A percentile compares a stretch with the other conserved stretches of the same genome.
Evolutionary conservation across 495 filamentous ascomycete species (phyloP).

Genomic region (Poronia punctata): DNA sequence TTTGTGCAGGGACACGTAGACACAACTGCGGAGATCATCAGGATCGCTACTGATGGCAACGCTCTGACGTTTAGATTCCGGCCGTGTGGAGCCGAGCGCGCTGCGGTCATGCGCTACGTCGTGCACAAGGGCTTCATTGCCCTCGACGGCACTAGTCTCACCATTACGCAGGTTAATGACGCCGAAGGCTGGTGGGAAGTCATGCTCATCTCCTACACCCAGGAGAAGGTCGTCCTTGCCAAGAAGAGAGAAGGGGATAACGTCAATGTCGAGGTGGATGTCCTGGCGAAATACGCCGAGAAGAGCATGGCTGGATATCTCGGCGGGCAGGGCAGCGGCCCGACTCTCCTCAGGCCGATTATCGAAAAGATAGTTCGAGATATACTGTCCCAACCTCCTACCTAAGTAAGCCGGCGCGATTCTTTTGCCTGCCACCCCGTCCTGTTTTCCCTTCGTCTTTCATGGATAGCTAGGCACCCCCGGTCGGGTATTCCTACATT

Average conservation of each 20-base stretch:
- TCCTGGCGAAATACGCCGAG: conserved; percentile 98
- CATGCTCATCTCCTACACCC: conserved; percentile 98
- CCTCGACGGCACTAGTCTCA: conserved; percentile 94
- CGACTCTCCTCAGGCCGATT: conserved; percentile 48
- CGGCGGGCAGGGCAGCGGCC: conserved; percentile 38
- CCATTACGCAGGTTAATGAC: conserved; percentile 75
- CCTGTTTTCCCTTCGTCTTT: not conserved
- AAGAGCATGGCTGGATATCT: conserved; percentile 78
- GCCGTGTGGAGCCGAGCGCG: conserved; percentile 49
- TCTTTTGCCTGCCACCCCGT: not conserved
- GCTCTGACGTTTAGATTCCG: conserved; percentile 76
- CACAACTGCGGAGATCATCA: conserved; percentile 65
- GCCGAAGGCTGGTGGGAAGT: conserved; percentile 87
- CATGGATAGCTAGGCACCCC: no score
- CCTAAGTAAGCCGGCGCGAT: conserved; percentile 7
- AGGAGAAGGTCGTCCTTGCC: conserved; percentile 82
- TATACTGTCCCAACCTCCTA: conserved; percentile 68
- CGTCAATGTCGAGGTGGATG: conserved; percentile 97
- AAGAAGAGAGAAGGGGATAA: conserved; percentile 73
- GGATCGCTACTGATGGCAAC: conserved; percentile 72
- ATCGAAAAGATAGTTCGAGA: conserved; percentile 79
- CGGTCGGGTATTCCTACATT: no score
- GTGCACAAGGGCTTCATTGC: conserved; percentile 97
- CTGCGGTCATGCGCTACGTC: conserved; percentile 64
- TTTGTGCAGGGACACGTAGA: conserved; percentile 94